A percentile compares a stretch with the other conserved stretches of the same genome.
These are phyloP conservation scores for Pterocarpus santalinus DNA, from an alignment of 306 rosid genomes.

Conservation along the genomic window DNA sequence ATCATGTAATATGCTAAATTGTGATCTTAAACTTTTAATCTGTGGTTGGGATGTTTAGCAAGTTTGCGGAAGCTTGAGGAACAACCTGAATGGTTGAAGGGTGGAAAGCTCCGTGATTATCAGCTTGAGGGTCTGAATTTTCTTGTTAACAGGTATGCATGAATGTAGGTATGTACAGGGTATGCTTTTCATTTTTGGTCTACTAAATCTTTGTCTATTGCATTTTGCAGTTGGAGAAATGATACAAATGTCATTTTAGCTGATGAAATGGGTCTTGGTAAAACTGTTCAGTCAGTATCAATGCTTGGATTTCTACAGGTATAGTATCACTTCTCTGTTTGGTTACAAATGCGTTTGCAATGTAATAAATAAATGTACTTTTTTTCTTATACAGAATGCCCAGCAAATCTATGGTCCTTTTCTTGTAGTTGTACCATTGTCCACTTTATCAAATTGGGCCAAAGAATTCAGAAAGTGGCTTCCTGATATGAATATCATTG, in stretches of 20 bases:
- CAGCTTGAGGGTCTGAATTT: conserved; percentile 99
- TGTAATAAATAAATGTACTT: conserved; percentile 11
- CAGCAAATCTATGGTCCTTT: conserved; percentile 98
- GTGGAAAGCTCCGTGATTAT: conserved; percentile 99
- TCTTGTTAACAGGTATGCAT: conserved; percentile 92
- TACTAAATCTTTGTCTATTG: conserved; percentile 51
- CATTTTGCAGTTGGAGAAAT: conserved; percentile 91
- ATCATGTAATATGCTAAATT: conserved; percentile 30
- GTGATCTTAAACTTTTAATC: background rate
- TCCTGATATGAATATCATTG: conserved; percentile 95
- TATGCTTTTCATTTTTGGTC: conserved; percentile 33
- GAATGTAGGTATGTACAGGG: background rate
- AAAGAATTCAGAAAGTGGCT: conserved; percentile 99
- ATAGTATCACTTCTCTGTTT: conserved; percentile 39
- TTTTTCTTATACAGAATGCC: conserved; percentile 72
- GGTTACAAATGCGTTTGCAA: conserved; percentile 30
- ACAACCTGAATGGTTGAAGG: conserved; percentile 98
- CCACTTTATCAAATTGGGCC: conserved; percentile 98
- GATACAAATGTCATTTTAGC: conserved; percentile 99
- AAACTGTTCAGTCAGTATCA: conserved; percentile 98
- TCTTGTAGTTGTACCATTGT: conserved; percentile 97
- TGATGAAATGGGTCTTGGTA: conserved; percentile 99
- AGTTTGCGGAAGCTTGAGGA: conserved; percentile 98
- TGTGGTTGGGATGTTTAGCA: conserved; percentile 65
- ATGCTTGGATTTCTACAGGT: conserved; percentile 99